These are phyloP conservation scores for Colletotrichum cordylinicola DNA, from an alignment of 2,329 filamentous ascomycete species.

Conservation along the genomic window DNA sequence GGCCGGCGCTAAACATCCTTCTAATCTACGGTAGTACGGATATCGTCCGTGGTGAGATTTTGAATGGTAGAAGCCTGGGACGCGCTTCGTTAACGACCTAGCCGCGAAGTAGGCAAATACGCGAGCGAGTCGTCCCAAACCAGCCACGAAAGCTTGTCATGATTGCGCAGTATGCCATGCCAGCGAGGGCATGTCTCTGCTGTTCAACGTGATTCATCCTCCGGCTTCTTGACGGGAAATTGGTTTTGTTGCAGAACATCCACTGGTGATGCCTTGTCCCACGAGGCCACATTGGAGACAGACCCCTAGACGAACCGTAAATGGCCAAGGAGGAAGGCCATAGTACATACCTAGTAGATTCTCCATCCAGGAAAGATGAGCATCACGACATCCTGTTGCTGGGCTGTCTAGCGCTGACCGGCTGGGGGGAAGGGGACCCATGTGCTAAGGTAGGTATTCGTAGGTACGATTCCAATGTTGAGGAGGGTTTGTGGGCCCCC, in stretches of 20 bases:
- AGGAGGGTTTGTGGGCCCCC: not conserved
- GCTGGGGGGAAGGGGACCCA: not conserved
- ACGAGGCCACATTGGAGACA: not conserved
- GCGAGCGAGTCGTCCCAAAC: not conserved
- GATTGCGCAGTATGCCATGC: not conserved
- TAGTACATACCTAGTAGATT: not conserved
- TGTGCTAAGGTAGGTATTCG: not conserved
- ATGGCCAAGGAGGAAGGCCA: not conserved
- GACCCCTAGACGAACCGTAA: not conserved
- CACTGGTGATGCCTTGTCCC: not conserved
- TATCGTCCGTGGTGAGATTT: not conserved
- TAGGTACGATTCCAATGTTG: not conserved
- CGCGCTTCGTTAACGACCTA: not conserved
- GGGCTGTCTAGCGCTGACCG: conserved; percentile 4
- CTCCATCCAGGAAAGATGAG: not conserved
- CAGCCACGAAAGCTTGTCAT: conserved; percentile 18
- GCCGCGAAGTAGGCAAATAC: not conserved
- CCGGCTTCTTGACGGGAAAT: not conserved
- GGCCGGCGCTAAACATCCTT: not conserved
- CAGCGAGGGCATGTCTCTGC: not conserved
- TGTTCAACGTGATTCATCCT: not conserved
- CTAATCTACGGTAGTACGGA: not conserved
- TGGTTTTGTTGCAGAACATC: not conserved
- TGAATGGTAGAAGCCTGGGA: not conserved
- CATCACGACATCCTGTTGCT: not conserved